Base-by-base conservation (phyloP, 495 filamentous ascomycete genomes). In the Neurospora sp. region DNA sequence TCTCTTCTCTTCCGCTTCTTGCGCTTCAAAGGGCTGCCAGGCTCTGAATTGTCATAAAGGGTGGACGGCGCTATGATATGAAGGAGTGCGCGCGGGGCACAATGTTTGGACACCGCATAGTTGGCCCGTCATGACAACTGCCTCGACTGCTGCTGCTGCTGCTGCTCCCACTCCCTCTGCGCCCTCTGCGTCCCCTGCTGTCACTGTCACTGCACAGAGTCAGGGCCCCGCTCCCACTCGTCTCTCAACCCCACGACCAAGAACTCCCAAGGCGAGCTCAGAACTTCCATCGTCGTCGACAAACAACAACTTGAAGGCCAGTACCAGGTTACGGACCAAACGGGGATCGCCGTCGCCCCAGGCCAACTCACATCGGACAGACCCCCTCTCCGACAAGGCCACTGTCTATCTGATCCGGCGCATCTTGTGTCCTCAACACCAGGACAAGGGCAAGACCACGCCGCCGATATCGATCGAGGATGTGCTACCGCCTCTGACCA, bases 401-500 rank as follows among this genome's bases (percentile, higher is more conserved):
- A 88, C 87, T 4, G 76, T 82, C 35, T 79, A 83, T 71, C 80
- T 89, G 40, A 84, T 88, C 78, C 83, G 86, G 35, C 82, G 85
- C 40, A 83, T 80, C 46, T 82, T 88, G 69, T 88, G 86, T 76
- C 81, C 80, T 53, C 82, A 84, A 70, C 80, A 84, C n/a, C 76
- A 80, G 41, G 78, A 81, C 48, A 84, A 86, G 80, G 84, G 83
- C 73, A 85, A 79, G 70, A 76, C 71, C 46, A 76, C 83, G 35
- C 79, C 83, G 31, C 31, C 31, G 31, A 74, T 79, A 35, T 80
- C 85, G 10, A 84, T 96, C 72, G 89, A 95, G 69, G 93, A 94
- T 74, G 84, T 97, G 38, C 82, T 99, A 48, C 96, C 95, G 42
- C 94, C 94, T 27, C 87, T 99, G 75, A 97, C 96, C 22, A 94